phyloP scores from a whole-genome alignment of 2,329 filamentous ascomycete species.

The Xylariaceae sp. region DNA sequence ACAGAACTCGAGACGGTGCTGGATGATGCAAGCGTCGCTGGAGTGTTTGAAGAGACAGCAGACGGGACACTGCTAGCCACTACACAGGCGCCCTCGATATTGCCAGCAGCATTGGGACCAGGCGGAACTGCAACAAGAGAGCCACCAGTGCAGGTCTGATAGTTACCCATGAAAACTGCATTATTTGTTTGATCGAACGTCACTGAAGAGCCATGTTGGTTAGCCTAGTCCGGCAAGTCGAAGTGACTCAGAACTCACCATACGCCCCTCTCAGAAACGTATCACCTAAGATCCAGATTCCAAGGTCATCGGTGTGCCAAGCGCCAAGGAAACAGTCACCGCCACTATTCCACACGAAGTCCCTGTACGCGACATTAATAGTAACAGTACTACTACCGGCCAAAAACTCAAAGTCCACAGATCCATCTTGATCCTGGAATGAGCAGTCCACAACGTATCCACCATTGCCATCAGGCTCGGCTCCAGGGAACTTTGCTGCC shows the following conservation, averaged over 20 bases:
- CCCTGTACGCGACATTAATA: conserved; percentile 27
- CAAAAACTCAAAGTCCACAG: conserved; percentile 48
- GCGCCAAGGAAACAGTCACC: conserved; percentile 29
- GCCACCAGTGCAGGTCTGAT: conserved; percentile 21
- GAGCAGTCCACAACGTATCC: conserved; percentile 46
- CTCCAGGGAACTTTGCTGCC: conserved; percentile 41
- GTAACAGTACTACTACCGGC: conserved; percentile 26
- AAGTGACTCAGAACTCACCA: conserved; percentile 20
- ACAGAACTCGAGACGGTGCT: not conserved
- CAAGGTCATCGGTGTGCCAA: conserved; percentile 21
- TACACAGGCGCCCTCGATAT: conserved; percentile 25
- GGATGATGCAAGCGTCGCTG: not conserved
- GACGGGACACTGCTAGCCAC: not conserved
- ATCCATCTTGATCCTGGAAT: conserved; percentile 35
- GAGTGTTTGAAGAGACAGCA: not conserved
- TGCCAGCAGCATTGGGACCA: conserved; percentile 25
- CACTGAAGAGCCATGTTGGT: conserved; percentile 11
- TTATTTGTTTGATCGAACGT: conserved; percentile 32
- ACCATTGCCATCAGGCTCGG: conserved; percentile 38
- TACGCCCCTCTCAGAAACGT: conserved; percentile 33
- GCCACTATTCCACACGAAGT: conserved; percentile 33
- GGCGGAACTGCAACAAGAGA: conserved; percentile 27
- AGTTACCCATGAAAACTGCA: conserved; percentile 32
- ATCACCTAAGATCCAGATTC: conserved; percentile 31
- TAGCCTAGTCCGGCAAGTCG: not conserved